phyloP scores from a whole-genome alignment of 1,284 basidiomycete species.

The Rhodofomes roseus region DNA sequence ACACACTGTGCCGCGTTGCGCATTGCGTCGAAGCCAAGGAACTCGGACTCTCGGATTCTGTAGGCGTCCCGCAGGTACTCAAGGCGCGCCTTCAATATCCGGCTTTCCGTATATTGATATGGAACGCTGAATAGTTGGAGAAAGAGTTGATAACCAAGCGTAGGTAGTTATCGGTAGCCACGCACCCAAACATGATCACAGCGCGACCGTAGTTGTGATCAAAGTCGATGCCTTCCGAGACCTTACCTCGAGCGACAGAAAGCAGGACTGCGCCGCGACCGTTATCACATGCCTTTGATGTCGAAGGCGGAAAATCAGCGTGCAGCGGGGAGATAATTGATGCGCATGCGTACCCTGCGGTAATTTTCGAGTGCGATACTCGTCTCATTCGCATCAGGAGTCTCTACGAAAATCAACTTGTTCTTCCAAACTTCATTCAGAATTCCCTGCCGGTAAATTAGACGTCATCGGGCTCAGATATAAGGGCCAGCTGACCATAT shows the following conservation, averaged over 20 bases:
- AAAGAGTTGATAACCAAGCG: background rate
- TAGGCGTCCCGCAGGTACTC: slow-evolving; percentile 99
- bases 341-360: slow-evolving; percentile 62
- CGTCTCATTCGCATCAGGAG: slow-evolving; percentile 98
- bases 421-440: slow-evolving; percentile 99
- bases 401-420: slow-evolving; percentile 99
- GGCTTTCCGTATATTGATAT: slow-evolving; percentile 98
- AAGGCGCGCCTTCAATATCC: slow-evolving; percentile 94
- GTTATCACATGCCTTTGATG: slow-evolving; percentile 89
- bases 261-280: slow-evolving; percentile 95
- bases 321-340: background rate
- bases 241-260: slow-evolving; percentile 98
- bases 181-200: slow-evolving; percentile 99
- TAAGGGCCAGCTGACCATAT: slow-evolving; percentile 72
- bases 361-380: slow-evolving; percentile 98
- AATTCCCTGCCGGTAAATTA: slow-evolving; percentile 69
- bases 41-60: slow-evolving; percentile 97
- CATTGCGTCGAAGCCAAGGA: slow-evolving; percentile 99
- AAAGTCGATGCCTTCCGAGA: slow-evolving; percentile 99
- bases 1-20: slow-evolving; percentile 99
- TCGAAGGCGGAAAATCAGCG: background rate
- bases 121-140: slow-evolving; percentile 69
- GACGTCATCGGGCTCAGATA: background rate
- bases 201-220: slow-evolving; percentile 99
- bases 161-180: background rate